These are phyloP conservation scores for Blastobotrys illinoisensis DNA, from an alignment of 1,139 yeast genomes.

Conservation along the genomic window DNA sequence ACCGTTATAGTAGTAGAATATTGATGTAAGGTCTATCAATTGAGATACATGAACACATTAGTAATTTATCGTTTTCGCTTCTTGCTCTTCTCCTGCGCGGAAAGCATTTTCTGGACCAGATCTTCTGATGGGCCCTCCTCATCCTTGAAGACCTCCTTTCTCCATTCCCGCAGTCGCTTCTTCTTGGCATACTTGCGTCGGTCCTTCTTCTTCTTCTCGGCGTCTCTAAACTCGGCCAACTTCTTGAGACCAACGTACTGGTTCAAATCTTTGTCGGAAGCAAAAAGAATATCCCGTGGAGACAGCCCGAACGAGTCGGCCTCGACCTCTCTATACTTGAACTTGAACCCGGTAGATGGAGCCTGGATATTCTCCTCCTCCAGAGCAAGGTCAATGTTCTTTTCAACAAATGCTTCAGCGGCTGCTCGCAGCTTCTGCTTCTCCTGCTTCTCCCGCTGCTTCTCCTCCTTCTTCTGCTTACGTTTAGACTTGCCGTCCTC, in stretches of 20 bases:
- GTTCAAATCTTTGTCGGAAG: slow-evolving; percentile 82
- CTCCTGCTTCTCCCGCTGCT: slow-evolving; percentile 57
- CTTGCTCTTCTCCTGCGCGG: slow-evolving; percentile 11
- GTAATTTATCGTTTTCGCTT: slow-evolving; percentile 10
- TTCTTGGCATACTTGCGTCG: slow-evolving; percentile 79
- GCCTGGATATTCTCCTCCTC: slow-evolving; percentile 25
- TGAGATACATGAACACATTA: neutral
- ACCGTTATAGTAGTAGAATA: neutral
- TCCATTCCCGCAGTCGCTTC: slow-evolving; percentile 83
- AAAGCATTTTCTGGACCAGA: slow-evolving; percentile 2
- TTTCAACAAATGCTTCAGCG: slow-evolving; percentile 68
- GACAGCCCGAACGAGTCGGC: slow-evolving; percentile 90
- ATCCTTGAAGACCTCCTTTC: slow-evolving; percentile 67
- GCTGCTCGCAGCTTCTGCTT: slow-evolving; percentile 55
- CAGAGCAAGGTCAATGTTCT: slow-evolving; percentile 38
- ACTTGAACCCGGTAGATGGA: slow-evolving; percentile 57
- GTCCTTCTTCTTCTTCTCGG: slow-evolving; percentile 68
- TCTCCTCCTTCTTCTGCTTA: slow-evolving; percentile 39
- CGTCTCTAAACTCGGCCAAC: slow-evolving; percentile 85
- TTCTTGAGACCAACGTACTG: slow-evolving; percentile 82
- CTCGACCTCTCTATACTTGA: slow-evolving; percentile 89
- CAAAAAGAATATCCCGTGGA: slow-evolving; percentile 80
- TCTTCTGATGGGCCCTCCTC: slow-evolving; percentile 52
- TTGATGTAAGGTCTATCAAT: neutral
- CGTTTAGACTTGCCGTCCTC: slow-evolving; percentile 20